Evolutionary conservation across 1,139 yeast genomes (phyloP).

Genomic region (Suhomyces atakaporum): DNA sequence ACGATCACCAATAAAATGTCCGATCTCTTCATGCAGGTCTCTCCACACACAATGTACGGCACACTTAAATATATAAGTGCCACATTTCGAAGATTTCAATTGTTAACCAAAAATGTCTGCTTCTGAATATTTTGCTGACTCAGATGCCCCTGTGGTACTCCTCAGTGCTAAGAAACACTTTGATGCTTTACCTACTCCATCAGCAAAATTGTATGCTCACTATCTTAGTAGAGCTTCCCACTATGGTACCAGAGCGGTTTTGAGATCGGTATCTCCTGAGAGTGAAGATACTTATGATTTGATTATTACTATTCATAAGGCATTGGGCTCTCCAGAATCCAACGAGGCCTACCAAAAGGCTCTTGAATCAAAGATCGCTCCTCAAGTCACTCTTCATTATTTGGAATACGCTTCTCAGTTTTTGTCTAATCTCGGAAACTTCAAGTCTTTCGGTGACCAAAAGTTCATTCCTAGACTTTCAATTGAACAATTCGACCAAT

Average conservation of each 20-base stretch:
- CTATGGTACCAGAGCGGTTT: conserved; percentile 75
- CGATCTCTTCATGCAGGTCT: no score
- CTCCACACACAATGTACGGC: conserved; percentile 7
- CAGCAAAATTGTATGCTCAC: conserved; percentile 69
- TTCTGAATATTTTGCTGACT: conserved; percentile 31
- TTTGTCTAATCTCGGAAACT: conserved; percentile 79
- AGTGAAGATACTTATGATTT: conserved; percentile 74
- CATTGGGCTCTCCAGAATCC: conserved; percentile 47
- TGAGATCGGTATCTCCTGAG: conserved; percentile 84
- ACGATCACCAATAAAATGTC: no score
- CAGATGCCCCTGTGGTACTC: conserved; percentile 45
- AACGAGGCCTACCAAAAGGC: conserved; percentile 44
- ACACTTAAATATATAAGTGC: neutral
- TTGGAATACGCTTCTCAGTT: conserved; percentile 82
- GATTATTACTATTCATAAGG: conserved; percentile 56
- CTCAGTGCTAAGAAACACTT: conserved; percentile 49
- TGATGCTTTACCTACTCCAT: conserved; percentile 36
- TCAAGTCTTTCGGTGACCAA: conserved; percentile 85
- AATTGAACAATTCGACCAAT: conserved; percentile 47
- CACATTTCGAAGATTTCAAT: neutral
- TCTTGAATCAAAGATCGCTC: conserved; percentile 23
- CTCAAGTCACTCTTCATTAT: conserved; percentile 43
- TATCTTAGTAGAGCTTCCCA: conserved; percentile 80
- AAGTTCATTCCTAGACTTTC: conserved; percentile 73
- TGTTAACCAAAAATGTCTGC: conserved; percentile 6